Percentiles rank a stretch among this genome's conserved stretches.
Conservation (phyloP, 441 rosid genomes). For the California macrophylla region DNA sequence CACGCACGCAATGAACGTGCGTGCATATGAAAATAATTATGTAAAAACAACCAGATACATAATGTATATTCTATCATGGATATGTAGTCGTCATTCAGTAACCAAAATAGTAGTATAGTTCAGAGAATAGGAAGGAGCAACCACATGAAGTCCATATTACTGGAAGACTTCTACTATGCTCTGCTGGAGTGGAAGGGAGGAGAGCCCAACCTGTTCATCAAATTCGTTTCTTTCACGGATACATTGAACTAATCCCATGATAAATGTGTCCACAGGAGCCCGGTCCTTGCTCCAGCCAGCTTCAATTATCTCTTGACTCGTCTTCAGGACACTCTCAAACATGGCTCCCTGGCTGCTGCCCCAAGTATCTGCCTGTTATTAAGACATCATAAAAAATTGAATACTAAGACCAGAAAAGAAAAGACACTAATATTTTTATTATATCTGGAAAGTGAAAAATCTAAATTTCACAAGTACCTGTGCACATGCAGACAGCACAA, state of each 20-base stretch:
- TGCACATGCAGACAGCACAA: conserved; percentile 76
- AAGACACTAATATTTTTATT: neutral
- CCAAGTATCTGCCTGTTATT: conserved; percentile 76
- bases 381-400: conserved; percentile 13
- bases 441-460: neutral
- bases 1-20: neutral
- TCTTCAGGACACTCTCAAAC: conserved; percentile 69
- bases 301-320: conserved; percentile 79
- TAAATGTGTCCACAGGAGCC: conserved; percentile 90
- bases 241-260: conserved; percentile 77
- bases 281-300: conserved; percentile 92
- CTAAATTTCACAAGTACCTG: conserved; percentile 43
- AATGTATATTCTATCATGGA: neutral
- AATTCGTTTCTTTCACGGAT: conserved; percentile 86
- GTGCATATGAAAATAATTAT: neutral
- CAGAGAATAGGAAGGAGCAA: neutral
- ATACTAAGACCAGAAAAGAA: neutral
- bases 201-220: conserved; percentile 63
- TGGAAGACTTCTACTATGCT: neutral
- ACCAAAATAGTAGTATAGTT: neutral
- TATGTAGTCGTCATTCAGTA: conserved; percentile 7
- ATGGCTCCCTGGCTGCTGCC: conserved; percentile 64
- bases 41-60: neutral
- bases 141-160: neutral
- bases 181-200: neutral